Conservation (phyloP, 305 asterid species). For the Solanum hybrid region DNA sequence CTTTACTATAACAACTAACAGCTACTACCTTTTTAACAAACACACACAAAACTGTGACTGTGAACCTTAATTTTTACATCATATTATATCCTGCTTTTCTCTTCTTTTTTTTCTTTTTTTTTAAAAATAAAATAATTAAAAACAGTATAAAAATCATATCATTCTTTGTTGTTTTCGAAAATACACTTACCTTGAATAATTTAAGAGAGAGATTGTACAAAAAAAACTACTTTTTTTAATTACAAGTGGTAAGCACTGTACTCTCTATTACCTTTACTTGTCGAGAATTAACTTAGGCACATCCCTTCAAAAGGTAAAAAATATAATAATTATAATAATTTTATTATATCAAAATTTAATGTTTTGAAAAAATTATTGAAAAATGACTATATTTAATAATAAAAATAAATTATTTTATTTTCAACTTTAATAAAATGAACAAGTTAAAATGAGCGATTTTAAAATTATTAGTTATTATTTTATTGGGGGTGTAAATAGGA, state of each 20-base stretch:
- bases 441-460: background rate
- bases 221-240: background rate
- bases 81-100: background rate
- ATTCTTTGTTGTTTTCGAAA: background rate
- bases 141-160: background rate
- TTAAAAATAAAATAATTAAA: background rate
- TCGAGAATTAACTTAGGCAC: background rate
- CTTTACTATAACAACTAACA: slow-evolving; percentile 12
- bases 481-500: background rate
- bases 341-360: background rate
- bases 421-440: background rate
- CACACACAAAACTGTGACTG: background rate
- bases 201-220: background rate
- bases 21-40: background rate
- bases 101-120: background rate
- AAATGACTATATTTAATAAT: background rate
- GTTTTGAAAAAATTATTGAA: background rate
- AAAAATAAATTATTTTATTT: background rate
- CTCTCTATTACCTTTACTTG: background rate
- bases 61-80: background rate
- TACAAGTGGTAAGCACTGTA: background rate
- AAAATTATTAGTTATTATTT: background rate
- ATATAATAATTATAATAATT: background rate
- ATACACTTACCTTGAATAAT: background rate
- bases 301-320: background rate